Conservation (phyloP, 768 basidiomycete genomes). For the Lentinula raphanica region DNA sequence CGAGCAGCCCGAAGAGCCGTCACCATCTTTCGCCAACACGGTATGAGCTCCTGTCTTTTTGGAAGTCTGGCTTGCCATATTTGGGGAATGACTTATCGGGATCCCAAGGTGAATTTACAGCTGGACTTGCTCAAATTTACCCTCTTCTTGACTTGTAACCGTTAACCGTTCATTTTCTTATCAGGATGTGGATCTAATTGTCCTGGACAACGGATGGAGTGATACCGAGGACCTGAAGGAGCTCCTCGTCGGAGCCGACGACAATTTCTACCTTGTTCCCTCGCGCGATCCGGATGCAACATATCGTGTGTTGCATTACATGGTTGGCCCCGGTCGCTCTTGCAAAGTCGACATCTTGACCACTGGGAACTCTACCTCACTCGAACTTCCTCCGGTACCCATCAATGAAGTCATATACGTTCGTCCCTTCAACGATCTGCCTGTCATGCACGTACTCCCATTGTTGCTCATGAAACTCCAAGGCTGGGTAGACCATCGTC, state of each 20-base stretch:
- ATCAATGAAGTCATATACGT: background rate
- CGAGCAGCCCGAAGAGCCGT: constrained; percentile 1
- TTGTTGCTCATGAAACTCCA: constrained; percentile 28
- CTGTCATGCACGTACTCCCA: constrained; percentile 23
- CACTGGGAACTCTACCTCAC: constrained; percentile 19
- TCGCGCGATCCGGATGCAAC: constrained; percentile 3
- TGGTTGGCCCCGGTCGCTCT: background rate
- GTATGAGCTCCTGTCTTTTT: constrained; percentile 3
- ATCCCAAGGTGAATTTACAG: background rate
- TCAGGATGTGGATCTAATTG: constrained; percentile 5
- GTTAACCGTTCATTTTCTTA: background rate
- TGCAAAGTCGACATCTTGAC: constrained; percentile 30
- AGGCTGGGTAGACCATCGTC: constrained; percentile 23
- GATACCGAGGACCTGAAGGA: background rate
- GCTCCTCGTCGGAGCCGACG: background rate
- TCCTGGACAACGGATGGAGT: background rate
- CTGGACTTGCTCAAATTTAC: too few relatives aligned
- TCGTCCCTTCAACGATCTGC: constrained; percentile 11
- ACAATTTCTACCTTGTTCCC: background rate
- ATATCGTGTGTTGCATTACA: constrained; percentile 1
- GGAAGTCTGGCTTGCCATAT: constrained; percentile 5
- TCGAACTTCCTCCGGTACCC: constrained; percentile 18
- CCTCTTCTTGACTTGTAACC: too few relatives aligned
- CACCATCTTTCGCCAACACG: background rate
- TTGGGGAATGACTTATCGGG: background rate